A percentile compares a stretch with the other conserved stretches of the same genome.
Conservation (phyloP, 2,329 filamentous ascomycete genomes). For the Zarea fungicola region DNA sequence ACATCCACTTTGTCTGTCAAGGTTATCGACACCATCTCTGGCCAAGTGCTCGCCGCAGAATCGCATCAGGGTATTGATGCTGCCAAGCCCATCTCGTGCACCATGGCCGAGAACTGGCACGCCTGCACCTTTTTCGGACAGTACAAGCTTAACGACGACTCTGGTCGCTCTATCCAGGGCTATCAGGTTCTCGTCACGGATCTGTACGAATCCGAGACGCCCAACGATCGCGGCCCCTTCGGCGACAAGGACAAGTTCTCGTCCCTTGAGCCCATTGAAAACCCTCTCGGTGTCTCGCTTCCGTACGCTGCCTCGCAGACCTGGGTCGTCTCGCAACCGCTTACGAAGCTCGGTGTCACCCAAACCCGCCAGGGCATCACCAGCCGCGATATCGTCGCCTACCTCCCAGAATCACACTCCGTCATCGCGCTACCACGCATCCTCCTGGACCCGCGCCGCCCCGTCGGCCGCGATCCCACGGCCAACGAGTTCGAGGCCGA, state of each 20-base stretch:
- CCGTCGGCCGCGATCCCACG: slow-evolving; percentile 77
- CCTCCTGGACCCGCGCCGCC: slow-evolving; percentile 78
- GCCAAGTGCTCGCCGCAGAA: slow-evolving; percentile 68
- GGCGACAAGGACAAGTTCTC: slow-evolving; percentile 69
- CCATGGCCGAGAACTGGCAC: slow-evolving; percentile 93
- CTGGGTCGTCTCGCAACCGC: slow-evolving; percentile 73
- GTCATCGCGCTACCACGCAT: slow-evolving; percentile 75
- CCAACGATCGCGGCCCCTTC: slow-evolving; percentile 81
- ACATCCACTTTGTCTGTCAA: slow-evolving; percentile 63
- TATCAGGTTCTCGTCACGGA: slow-evolving; percentile 84
- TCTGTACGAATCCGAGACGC: slow-evolving; percentile 77
- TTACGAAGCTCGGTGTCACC: slow-evolving; percentile 75
- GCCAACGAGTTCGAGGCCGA: slow-evolving; percentile 71
- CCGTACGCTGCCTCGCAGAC: slow-evolving; percentile 76
- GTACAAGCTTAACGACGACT: slow-evolving; percentile 51
- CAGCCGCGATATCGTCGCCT: slow-evolving; percentile 73
- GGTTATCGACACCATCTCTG: slow-evolving; percentile 80
- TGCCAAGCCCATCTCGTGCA: slow-evolving; percentile 66
- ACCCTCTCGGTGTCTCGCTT: slow-evolving; percentile 49
- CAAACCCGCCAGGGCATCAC: slow-evolving; percentile 91
- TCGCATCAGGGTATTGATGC: slow-evolving; percentile 70
- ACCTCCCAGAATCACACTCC: slow-evolving; percentile 65
- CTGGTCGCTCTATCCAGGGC: slow-evolving; percentile 62
- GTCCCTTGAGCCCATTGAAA: slow-evolving; percentile 61
- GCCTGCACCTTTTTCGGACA: slow-evolving; percentile 72